Evolutionary conservation across 2,329 filamentous ascomycete species (phyloP), one percentile per base, ranked within the genome.

Genomic region (Aspergillus oerlinghausenensis): DNA sequence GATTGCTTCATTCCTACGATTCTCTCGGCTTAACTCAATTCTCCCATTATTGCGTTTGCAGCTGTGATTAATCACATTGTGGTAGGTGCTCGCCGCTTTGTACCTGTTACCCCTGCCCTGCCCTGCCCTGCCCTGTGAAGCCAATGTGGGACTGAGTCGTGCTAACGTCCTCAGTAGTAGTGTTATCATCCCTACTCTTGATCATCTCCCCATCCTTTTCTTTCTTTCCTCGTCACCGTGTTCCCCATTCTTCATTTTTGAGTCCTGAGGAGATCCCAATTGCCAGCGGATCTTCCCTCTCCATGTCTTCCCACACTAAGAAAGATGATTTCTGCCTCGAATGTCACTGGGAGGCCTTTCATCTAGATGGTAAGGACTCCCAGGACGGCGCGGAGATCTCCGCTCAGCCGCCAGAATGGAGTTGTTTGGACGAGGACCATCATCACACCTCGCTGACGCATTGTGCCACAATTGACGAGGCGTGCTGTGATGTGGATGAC

Each of bases 261-360:
- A 17, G 3, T 21, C 11, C 42, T 47, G 10, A 11, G 23, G 26
- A 47, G 43, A 47, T 47, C 43, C 11, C 23, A 19, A 19, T 23
- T 14, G 11, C 19, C 23, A 14, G 32, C 21, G 26, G 42, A 32
- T 29, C 43, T 53, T 25, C 42, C 40, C 51, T 54, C 63, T 67
- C 55, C 54, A 75, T 74, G 72, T 62, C 66, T 51, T 64, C 68
- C 54, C 68, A 70, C 60, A 56, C 65, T 50, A 65, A 66, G 54
- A 60, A 62, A 47, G 66, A 68, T 51, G 67, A 72, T 53, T 74
- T 71, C 60, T 76, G 74, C 59, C 68, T 76, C 25, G 73, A 75
- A 63, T 77, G 73, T 57, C 72, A 73, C 48, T 76, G 73, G 74
- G 70, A 75, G 50, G 63, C 66, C 3, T 72, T 75, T 42, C 67